Base-by-base conservation (phyloP, 2,329 filamentous ascomycete species). In the Raffaelea arxii region DNA sequence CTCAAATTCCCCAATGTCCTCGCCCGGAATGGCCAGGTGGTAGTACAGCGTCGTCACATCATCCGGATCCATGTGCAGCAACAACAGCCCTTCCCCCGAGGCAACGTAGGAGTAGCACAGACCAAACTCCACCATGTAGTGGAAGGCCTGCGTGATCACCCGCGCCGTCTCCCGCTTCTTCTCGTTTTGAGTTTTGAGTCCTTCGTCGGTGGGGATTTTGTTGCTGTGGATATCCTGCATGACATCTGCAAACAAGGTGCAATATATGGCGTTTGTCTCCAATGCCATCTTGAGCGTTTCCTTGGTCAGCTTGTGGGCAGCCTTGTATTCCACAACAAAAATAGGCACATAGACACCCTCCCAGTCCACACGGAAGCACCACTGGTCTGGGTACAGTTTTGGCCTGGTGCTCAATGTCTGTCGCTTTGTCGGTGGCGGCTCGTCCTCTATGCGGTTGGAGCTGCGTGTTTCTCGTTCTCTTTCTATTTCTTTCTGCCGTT, bases 261-360 rank as follows among this genome's bases (percentile, higher is more conserved):
- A n/a, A n/a, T n/a, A n/a, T n/a, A n/a, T n/a, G n/a, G n/a, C n/a
- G n/a, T n/a, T n/a, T 18, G n/a, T n/a, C 6, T 4, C 16, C 16
- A 47, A 24, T n/a, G 45, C 45, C 23, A 18, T 18, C 41, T 47
- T 23, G 24, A 43, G 25, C 40, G 25, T 32, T 18, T 19, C 19
- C 32, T 10, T 41, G 24, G 24, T 40, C 46, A 47, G 24, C 41
- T 47, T 47, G 37, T 47, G 46, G 21, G 46, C 46, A 14, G 46
- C 46, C 41, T 47, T 44, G 41, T 47, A 44, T 27, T 47, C 46
- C 25, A 47, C 41, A 21, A 47, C 41, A 44, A 47, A 41, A 9
- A 47, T 25, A 9, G 46, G 46, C 38, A 41, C 18, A 21, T 41
- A 18, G 27, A 21, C 42, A 19, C 22, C 35, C 27, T 44, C 46